A percentile compares a stretch with the other conserved stretches of the same genome.
Conservation (phyloP, 768 basidiomycete genomes). For the Calocera cornea region DNA sequence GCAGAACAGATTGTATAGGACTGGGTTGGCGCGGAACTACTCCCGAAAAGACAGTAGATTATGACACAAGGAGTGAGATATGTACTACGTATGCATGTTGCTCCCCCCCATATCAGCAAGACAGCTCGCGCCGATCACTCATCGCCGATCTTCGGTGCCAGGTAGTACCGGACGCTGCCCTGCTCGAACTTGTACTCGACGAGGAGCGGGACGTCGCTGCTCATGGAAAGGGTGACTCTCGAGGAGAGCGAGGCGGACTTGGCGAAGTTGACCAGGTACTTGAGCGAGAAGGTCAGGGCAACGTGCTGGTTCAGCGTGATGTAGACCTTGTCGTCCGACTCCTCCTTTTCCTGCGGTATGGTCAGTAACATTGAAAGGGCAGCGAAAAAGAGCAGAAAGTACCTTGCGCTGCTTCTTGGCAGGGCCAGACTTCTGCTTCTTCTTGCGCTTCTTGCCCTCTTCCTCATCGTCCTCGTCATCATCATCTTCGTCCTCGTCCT, state of each 20-base stretch:
- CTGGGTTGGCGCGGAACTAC: not conserved
- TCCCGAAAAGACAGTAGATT: slow-evolving; percentile 1
- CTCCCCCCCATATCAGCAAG: not conserved
- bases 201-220: slow-evolving; percentile 79
- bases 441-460: slow-evolving; percentile 36
- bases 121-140: slow-evolving; percentile 47
- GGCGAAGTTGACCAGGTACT: slow-evolving; percentile 93
- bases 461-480: slow-evolving; percentile 43
- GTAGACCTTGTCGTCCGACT: slow-evolving; percentile 40
- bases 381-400: not conserved
- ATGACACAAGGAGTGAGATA: not conserved
- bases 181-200: slow-evolving; percentile 82
- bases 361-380: not conserved
- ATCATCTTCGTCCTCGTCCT: slow-evolving; percentile 17
- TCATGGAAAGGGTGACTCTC: slow-evolving; percentile 74
- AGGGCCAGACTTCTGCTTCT: slow-evolving; percentile 53
- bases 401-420: slow-evolving; percentile 30
- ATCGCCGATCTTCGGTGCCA: slow-evolving; percentile 90
- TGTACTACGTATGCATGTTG: not conserved
- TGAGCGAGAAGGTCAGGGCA: slow-evolving; percentile 84
- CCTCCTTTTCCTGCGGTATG: slow-evolving; percentile 28
- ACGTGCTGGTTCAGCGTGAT: slow-evolving; percentile 88
- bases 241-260: slow-evolving; percentile 67
- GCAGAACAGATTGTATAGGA: not conserved
- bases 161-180: slow-evolving; percentile 84